Base-by-base conservation (phyloP, 345 rosid genomes). In the Euclidium syriacum region DNA sequence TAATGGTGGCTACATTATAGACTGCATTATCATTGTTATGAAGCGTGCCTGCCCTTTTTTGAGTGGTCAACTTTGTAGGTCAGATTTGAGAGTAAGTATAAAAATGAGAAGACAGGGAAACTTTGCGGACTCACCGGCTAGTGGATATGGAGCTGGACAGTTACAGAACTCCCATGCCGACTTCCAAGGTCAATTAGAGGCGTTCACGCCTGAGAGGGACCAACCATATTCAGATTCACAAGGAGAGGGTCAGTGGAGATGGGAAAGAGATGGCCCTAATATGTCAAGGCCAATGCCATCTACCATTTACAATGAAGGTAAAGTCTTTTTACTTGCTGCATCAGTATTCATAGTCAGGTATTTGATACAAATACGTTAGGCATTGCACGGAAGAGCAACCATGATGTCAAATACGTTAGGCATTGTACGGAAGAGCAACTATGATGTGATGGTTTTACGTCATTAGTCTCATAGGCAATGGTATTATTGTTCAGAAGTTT, bases 131-230 rank as follows among this genome's bases (percentile, higher is more conserved):
- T 57, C 86, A 16, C 85, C 86, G 55, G 76, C 78, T 48, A 78
- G 65, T 75, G 78, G 76, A 20, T 85, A 83, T 64, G 81, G 55
- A 39, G 68, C 78, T 73, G 78, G 78, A 29, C 95, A 80, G 73
- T 75, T 85, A 78, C 92, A 81, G 75, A 71, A 64, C 9, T 59
- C 86, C 60, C 83, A 78, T 33, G 69, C 89, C 71, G 81, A 78
- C 19, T 89, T 82, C 57, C 91, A 84, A 76, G 95, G 86, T 64
- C 85, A 83, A 52, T 72, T 90, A 40, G 97, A 90, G 82, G 95
- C 95, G 12, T 90, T 90, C 62, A 90, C 97, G 68, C 97, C 95
- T 6, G 95, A 87, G 72, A 87, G 95, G 66, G 97, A 87, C 24
- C 82, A 78, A 34, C 79, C 81, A 0, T 74, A 41, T 69, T 57